These are phyloP conservation scores for Lenzites betulinus DNA, from an alignment of 768 basidiomycete genomes.

Conservation along the genomic window DNA sequence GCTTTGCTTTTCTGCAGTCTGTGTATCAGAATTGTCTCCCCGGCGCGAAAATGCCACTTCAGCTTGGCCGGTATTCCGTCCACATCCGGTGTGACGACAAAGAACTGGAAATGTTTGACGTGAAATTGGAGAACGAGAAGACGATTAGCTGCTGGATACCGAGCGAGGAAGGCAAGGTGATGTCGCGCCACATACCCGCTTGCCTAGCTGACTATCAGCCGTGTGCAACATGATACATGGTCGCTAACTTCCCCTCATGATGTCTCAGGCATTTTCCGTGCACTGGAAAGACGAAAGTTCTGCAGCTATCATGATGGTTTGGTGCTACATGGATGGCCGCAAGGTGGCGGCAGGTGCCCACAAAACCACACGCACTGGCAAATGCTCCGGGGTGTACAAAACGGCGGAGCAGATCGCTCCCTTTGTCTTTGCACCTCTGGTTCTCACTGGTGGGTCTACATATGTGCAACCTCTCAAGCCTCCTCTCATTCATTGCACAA, in stretches of 20 bases:
- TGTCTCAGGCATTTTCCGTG: not conserved
- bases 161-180: conserved; percentile 11
- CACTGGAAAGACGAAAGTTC: not conserved
- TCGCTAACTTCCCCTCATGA: not conserved
- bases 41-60: conserved; percentile 2
- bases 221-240: not conserved
- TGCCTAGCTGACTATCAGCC: not conserved
- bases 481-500: not conserved
- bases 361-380: not conserved
- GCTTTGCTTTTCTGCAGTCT: no score
- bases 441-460: not conserved
- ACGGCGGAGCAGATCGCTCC: not conserved
- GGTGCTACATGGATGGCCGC: not conserved
- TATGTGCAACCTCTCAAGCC: not conserved
- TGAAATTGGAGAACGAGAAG: not conserved
- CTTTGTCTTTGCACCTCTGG: not conserved
- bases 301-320: not conserved
- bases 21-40: no score
- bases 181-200: not conserved
- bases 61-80: not conserved
- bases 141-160: conserved; percentile 6
- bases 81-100: not conserved
- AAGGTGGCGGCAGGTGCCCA: no score
- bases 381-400: not conserved
- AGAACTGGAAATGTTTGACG: not conserved